These are phyloP conservation scores for Fusarium solani-melongenae DNA, from an alignment of 2,329 filamentous ascomycete species.

Conservation along the genomic window DNA sequence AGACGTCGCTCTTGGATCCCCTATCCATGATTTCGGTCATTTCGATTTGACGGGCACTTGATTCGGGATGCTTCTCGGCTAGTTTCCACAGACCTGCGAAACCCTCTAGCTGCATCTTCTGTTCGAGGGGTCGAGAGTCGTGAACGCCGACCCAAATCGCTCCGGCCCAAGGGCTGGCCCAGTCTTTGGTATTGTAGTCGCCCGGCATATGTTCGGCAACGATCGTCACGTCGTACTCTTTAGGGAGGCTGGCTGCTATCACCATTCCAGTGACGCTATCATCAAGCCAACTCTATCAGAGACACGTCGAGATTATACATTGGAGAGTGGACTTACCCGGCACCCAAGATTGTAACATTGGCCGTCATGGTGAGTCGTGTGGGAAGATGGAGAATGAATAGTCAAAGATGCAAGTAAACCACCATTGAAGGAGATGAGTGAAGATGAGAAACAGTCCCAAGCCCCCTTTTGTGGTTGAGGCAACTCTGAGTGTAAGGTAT, in stretches of 20 bases:
- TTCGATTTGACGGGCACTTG: conserved; percentile 14
- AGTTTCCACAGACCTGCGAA: conserved; percentile 18
- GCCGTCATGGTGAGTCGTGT: background rate
- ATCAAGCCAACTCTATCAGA: background rate
- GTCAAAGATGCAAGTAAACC: background rate
- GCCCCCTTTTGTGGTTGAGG: background rate
- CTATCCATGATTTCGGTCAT: conserved; percentile 27
- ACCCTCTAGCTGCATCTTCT: conserved; percentile 44
- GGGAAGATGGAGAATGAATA: background rate
- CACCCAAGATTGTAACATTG: background rate
- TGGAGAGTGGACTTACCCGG: background rate
- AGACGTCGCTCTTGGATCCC: conserved; percentile 8
- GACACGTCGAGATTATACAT: background rate
- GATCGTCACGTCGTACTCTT: conserved; percentile 45
- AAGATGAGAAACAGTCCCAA: background rate
- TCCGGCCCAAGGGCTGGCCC: conserved; percentile 50
- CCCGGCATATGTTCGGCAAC: conserved; percentile 47
- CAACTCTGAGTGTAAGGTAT: background rate
- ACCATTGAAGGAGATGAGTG: background rate
- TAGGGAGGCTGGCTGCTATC: conserved; percentile 42
- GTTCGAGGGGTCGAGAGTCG: conserved; percentile 27
- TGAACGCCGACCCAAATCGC: conserved; percentile 21
- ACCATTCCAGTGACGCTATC: conserved; percentile 41
- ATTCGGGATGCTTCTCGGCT: conserved; percentile 20
- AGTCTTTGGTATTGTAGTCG: conserved; percentile 39